These are phyloP conservation scores for Eucalyptus cloeziana DNA, from an alignment of 345 rosid genomes.

Conservation along the genomic window DNA sequence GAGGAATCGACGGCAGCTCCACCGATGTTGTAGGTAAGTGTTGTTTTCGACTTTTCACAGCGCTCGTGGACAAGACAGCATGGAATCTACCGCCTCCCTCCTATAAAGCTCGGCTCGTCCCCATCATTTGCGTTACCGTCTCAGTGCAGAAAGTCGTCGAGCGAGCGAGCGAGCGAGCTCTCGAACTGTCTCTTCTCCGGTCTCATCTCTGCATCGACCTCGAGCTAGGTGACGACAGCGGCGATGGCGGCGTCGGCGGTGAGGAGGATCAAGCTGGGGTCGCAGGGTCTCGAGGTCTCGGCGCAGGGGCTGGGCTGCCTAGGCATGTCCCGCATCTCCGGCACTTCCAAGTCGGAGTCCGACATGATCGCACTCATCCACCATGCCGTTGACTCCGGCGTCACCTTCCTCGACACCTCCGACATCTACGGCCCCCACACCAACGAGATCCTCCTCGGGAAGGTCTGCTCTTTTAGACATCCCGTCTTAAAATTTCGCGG, in stretches of 20 bases:
- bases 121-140: not conserved
- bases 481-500: not conserved
- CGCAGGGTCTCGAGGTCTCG: conserved; percentile 41
- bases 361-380: conserved; percentile 43
- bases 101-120: no score
- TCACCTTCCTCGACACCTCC: conserved; percentile 42
- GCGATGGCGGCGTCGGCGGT: not conserved
- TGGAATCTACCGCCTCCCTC: no score
- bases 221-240: not conserved
- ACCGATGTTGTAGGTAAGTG: no score
- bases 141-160: not conserved
- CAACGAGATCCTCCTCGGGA: conserved; percentile 43
- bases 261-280: conserved; percentile 32
- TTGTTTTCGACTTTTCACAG: no score
- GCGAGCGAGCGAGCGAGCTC: no score
- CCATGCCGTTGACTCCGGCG: conserved; percentile 32
- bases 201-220: not conserved
- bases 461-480: not conserved
- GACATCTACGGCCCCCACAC: conserved; percentile 36
- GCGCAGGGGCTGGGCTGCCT: conserved; percentile 48
- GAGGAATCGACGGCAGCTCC: no score
- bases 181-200: not conserved
- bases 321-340: conserved; percentile 41
- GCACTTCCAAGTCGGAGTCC: conserved; percentile 27
- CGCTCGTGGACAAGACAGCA: no score